Evolutionary conservation across 345 rosid genomes (phyloP), one percentile per base, ranked within the genome.

Genomic region (Linum tenue): DNA sequence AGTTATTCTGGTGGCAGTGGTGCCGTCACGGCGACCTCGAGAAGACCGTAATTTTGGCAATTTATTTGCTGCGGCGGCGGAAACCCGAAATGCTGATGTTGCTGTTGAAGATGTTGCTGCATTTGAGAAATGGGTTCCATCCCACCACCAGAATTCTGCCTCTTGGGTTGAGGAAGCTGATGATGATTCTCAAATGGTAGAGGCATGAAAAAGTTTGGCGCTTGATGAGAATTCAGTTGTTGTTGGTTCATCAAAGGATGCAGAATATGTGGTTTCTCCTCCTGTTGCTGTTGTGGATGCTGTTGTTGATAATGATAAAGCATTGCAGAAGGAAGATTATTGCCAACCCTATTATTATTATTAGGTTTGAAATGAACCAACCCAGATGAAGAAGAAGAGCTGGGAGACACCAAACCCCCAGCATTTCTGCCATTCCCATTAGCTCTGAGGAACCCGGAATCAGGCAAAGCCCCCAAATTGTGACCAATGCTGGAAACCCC

Each of bases 181-280:
- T 69, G 67, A 39, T 67, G 77, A 59, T 77, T 75, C 64, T 78
- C 61, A 67, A 57, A 75, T 16, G 72, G 53, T 11, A 74, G 43
- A 43, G 80, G 79, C 65, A 77, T 51, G 74, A 78, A 67, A 48
- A 77, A 67, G 76, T 64, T 77, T 0, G 79, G 76, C 64, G 70
- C 70, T 37, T 64, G 74, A 4, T 56, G 72, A 62, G 56, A 44
- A 41, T 77, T 66, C 50, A 69, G 51, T 40, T 74, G 86, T 48
- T 78, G 78, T 60, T 76, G 83, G 66, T 72, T 77, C 69, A 75
- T 71, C 42, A 80, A 72, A 8, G 74, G 72, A 48, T 73, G 63
- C 10, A 77, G 66, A 69, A 75, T 59, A 43, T 70, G 81, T 5
- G 79, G 81, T 59, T 77, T 80, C 59, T 72, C 77, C 63, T 75